Conservation (phyloP, 768 basidiomycete genomes). For the Punctularia strigosozonata region DNA sequence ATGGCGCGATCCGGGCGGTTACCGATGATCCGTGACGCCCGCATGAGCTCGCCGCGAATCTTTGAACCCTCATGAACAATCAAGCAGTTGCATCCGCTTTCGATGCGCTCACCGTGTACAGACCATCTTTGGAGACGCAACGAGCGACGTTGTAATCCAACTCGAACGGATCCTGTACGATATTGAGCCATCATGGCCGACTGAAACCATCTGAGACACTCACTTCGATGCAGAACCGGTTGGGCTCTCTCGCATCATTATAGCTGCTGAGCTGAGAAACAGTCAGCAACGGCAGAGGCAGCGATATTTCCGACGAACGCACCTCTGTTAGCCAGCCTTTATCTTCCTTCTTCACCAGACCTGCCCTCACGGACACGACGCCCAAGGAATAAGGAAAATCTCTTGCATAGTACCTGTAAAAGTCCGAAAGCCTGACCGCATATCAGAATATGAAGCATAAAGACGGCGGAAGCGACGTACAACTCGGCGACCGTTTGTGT, state of each 20-base stretch:
- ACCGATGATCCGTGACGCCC: constrained; percentile 78
- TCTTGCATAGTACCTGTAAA: constrained; percentile 92
- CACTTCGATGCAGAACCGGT: constrained; percentile 94
- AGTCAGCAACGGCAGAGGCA: not conserved
- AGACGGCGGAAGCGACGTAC: too few species aligned
- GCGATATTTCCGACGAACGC: not conserved
- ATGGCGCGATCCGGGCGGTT: constrained; percentile 73
- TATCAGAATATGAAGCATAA: constrained; percentile 8
- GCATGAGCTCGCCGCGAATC: constrained; percentile 99
- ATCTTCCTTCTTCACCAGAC: constrained; percentile 76
- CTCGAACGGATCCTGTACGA: constrained; percentile 84
- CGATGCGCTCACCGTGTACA: constrained; percentile 65
- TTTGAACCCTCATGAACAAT: constrained; percentile 17
- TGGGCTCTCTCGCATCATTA: constrained; percentile 73
- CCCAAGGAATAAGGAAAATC: constrained; percentile 88
- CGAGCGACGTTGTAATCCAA: constrained; percentile 92
- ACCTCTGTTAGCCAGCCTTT: constrained; percentile 91
- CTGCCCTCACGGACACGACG: constrained; percentile 84
- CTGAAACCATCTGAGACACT: constrained; percentile 7
- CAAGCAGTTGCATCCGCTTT: constrained; percentile 5
- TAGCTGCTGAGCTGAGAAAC: constrained; percentile 18
- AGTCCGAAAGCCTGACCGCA: constrained; percentile 77
- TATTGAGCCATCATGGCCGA: constrained; percentile 2
- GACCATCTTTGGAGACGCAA: constrained; percentile 91
- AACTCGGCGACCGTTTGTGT: constrained; percentile 87